Base-by-base conservation (phyloP, 768 basidiomycete species). In the Candolleomyces eurysporus region DNA sequence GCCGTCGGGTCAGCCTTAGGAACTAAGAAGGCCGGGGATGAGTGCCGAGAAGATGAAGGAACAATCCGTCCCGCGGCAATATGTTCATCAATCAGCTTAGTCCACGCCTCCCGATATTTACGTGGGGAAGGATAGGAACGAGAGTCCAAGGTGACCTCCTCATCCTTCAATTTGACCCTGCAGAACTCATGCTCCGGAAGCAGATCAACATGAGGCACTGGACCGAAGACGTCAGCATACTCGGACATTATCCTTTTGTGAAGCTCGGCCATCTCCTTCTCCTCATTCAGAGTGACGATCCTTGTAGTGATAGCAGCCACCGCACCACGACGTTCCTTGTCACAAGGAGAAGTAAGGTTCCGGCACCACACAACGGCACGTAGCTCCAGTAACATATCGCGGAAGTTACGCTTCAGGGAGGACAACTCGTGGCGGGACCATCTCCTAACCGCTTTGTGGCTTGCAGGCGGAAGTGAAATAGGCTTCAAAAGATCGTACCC, bases 1-100 rank as follows among this genome's bases (percentile, higher is more conserved):
- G 63, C 75, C 0, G 51, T 65, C 0, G 62, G 59, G 48, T 76
- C 72, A 0, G 69, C 49, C 46, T 78, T 78, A 0, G 71, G 76
- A 3, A 80, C 73, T 0, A 80, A 67, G 58, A 80, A 82, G 0
- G 72, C 65, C 0, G 73, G 76, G 0, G 73, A 79, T 2, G 70
- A 67, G 48, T 67, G 68, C 0, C 60, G 59, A 0, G 68, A 71
- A 0, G 65, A 67, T 0, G 76, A 80, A 1, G 70, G 68, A 0
- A 64, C 59, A 0, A 80, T 65, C 0, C 66, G 48, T 0, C 78
- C 75, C 0, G 71, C 73, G 17, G 42, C 65, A 0, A 77, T 54
- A 52, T 78, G 77, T 40, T 74, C 63, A 3, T 75, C 48, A 0
- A 78, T 62, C 0, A 78, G 55, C 1, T 42, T 65, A 5, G 67